phyloP scores from a whole-genome alignment of 257 asterid genomes.

The Fraxinus pennsylvanica region DNA sequence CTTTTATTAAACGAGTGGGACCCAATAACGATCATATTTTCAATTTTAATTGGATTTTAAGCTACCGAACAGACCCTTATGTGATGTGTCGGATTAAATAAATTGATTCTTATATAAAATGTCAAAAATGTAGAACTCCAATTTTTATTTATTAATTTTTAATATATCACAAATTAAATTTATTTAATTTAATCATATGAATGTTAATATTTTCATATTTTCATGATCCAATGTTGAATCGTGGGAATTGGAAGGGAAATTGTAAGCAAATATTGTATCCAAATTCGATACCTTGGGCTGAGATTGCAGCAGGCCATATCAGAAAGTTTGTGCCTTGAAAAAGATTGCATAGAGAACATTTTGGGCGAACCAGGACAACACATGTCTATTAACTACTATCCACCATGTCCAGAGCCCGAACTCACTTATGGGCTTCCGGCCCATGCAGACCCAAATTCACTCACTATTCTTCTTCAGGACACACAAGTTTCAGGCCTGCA shows the following conservation, averaged over 20 bases:
- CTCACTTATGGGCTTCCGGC: conserved; percentile 61
- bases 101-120: too few species aligned
- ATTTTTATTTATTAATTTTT: too few species aligned
- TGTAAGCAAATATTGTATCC: conserved; percentile 56
- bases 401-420: conserved; percentile 62
- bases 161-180: too few species aligned
- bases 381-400: conserved; percentile 61
- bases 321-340: conserved; percentile 73
- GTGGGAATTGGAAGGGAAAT: conserved; percentile 42
- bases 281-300: conserved; percentile 65
- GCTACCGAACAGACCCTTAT: too few species aligned
- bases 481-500: conserved; percentile 50
- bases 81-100: too few species aligned
- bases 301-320: conserved; percentile 67
- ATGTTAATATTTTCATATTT: background rate
- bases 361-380: conserved; percentile 57
- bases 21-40: too few species aligned
- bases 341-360: conserved; percentile 42
- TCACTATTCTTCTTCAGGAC: conserved; percentile 62
- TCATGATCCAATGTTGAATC: background rate
- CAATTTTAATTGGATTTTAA: too few species aligned
- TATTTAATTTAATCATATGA: too few species aligned
- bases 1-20: too few species aligned
- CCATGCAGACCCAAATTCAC: conserved; percentile 58
- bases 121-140: too few species aligned